phyloP scores from a whole-genome alignment of 306 rosid genomes.

The Begonia loranthoides region DNA sequence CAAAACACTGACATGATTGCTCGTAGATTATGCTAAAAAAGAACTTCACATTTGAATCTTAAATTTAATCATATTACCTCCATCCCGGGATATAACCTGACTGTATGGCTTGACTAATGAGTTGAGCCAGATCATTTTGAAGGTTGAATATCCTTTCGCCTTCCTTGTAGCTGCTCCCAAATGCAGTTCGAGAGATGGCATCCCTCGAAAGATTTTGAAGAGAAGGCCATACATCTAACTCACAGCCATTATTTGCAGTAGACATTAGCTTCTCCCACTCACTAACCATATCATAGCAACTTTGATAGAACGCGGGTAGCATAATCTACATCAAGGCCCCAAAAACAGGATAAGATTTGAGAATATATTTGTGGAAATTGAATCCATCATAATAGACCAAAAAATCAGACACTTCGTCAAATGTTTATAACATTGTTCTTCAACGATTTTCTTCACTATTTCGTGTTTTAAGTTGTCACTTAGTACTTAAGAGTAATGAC shows the following conservation, averaged over 20 bases:
- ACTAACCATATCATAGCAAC: slow-evolving; percentile 17
- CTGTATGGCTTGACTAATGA: background rate
- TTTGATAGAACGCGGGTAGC: slow-evolving; percentile 10
- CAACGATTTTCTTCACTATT: too few species aligned
- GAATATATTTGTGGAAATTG: too few species aligned
- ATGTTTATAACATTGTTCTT: too few species aligned
- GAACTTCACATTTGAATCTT: background rate
- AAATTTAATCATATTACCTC: slow-evolving; percentile 19
- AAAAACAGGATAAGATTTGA: too few species aligned
- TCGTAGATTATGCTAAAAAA: background rate
- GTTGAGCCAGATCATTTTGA: slow-evolving; percentile 8
- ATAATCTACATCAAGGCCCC: slow-evolving; percentile 1
- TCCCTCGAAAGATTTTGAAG: slow-evolving; percentile 15
- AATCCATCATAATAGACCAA: too few species aligned
- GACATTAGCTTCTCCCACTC: slow-evolving; percentile 17
- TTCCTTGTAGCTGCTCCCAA: slow-evolving; percentile 30
- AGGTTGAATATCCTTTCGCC: slow-evolving; percentile 23
- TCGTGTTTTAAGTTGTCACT: too few species aligned
- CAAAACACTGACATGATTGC: too few species aligned
- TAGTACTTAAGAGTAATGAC: too few species aligned
- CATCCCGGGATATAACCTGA: slow-evolving; percentile 23
- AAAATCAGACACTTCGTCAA: too few species aligned
- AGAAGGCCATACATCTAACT: slow-evolving; percentile 26
- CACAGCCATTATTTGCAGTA: background rate
- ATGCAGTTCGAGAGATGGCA: slow-evolving; percentile 30